Percentiles rank a stretch among this genome's conserved stretches.
Conservation (phyloP, 23 red algal genomes). For the Porphyridium purpureum region DNA sequence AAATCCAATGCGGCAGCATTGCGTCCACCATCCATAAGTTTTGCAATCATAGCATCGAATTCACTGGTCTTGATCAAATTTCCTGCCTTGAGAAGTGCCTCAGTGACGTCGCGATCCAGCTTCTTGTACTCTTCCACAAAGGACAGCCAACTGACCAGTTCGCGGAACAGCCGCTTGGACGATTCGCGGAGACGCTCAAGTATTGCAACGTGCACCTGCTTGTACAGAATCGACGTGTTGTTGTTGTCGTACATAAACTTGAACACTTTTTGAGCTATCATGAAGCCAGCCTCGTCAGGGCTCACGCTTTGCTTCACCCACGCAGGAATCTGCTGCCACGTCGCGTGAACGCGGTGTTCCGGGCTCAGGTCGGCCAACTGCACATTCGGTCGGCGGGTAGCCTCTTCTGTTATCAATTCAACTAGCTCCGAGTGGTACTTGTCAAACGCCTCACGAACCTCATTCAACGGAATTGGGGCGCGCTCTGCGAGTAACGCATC, state of each 20-base stretch:
- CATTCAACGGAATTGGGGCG: too few relatives aligned
- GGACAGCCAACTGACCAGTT: slow-evolving; percentile 65
- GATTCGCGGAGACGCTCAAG: slow-evolving; percentile 39
- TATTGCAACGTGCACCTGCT: slow-evolving; percentile 62
- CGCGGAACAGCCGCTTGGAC: slow-evolving; percentile 36
- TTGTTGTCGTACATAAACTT: slow-evolving; percentile 49
- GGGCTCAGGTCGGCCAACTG: slow-evolving; percentile 16
- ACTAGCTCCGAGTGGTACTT: too few relatives aligned
- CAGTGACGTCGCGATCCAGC: slow-evolving; percentile 28
- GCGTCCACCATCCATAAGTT: slow-evolving; percentile 54
- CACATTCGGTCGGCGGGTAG: too few relatives aligned
- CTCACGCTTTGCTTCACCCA: slow-evolving; percentile 34
- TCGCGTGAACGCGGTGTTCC: slow-evolving; percentile 36
- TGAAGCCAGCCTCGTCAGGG: slow-evolving; percentile 56
- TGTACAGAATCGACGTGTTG: slow-evolving; percentile 46
- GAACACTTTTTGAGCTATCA: slow-evolving; percentile 70
- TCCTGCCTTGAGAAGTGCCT: slow-evolving; percentile 25
- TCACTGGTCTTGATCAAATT: slow-evolving; percentile 31
- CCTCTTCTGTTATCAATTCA: too few relatives aligned
- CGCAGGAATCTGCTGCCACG: slow-evolving; percentile 47
- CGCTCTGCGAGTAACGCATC: too few relatives aligned
- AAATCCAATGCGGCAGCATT: slow-evolving; percentile 47
- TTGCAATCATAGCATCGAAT: slow-evolving; percentile 54
- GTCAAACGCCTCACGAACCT: too few relatives aligned
- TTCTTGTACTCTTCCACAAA: slow-evolving; percentile 43